Percentiles rank a stretch among this genome's conserved stretches.
Conservation (phyloP, 129 eudicot genomes). For the Silybum marianum region DNA sequence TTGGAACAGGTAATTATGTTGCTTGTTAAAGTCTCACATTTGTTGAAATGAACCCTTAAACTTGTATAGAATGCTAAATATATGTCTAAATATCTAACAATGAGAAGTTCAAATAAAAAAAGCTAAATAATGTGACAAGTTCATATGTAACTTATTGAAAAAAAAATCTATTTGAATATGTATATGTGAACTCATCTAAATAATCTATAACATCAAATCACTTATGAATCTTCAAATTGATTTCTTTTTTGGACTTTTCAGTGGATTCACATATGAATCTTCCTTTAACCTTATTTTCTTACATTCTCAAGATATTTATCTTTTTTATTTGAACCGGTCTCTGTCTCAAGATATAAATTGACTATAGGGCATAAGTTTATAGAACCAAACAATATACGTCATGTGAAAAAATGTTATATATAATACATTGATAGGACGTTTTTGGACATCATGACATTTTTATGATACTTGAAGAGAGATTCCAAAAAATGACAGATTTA, state of each 20-base stretch:
- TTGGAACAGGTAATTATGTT: constrained; percentile 57
- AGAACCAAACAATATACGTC: not conserved
- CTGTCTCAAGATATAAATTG: not conserved
- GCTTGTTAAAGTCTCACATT: not conserved
- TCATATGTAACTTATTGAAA: not conserved
- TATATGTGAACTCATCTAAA: not conserved
- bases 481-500: no score
- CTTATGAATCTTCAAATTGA: not conserved
- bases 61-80: not conserved
- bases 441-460: not conserved
- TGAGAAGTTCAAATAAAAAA: not conserved
- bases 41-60: not conserved
- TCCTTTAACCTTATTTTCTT: not conserved
- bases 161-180: not conserved
- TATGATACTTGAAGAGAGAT: not conserved
- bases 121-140: not conserved
- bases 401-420: not conserved
- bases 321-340: not conserved
- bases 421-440: not conserved
- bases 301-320: not conserved
- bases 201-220: not conserved
- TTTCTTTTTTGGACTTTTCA: not conserved
- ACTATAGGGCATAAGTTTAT: not conserved
- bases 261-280: not conserved
- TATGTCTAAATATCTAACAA: not conserved